phyloP scores from a whole-genome alignment of 1,284 basidiomycete species.

The Ustilago lituana region DNA sequence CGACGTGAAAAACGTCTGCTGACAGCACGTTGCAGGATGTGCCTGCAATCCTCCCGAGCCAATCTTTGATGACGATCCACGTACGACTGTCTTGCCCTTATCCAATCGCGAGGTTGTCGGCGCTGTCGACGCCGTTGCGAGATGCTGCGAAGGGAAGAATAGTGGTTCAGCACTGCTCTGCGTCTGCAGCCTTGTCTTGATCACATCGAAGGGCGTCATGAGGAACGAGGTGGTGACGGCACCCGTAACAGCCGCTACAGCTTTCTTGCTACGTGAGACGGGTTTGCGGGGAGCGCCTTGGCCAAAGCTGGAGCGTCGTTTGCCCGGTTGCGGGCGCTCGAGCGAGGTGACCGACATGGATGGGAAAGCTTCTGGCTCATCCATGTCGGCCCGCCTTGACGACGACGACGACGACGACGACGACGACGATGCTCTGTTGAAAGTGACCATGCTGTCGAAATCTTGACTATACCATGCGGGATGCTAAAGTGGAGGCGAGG shows the following conservation, averaged over 20 bases:
- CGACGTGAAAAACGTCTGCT: constrained; percentile 66
- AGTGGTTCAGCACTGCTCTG: constrained; percentile 69
- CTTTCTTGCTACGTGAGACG: constrained; percentile 73
- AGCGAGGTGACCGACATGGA: constrained; percentile 37
- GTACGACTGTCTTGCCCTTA: constrained; percentile 20
- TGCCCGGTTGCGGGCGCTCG: constrained; percentile 15
- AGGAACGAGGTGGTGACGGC: constrained; percentile 83
- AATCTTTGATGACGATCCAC: constrained; percentile 1
- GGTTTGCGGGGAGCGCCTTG: constrained; percentile 38
- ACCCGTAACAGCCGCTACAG: constrained; percentile 81
- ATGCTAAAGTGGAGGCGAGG: constrained; percentile 12
- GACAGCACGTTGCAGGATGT: constrained; percentile 64
- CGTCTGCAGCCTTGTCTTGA: constrained; percentile 90
- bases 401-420: too few relatives aligned
- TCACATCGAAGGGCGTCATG: constrained; percentile 93
- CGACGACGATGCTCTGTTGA: too few relatives aligned
- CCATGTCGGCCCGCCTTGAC: constrained; percentile 2
- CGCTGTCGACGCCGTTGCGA: constrained; percentile 15
- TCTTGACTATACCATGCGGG: too few relatives aligned
- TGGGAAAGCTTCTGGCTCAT: constrained; percentile 38
- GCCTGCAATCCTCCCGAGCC: constrained; percentile 23
- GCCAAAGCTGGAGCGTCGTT: constrained; percentile 27
- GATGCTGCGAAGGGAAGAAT: constrained; percentile 48
- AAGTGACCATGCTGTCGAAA: too few relatives aligned
- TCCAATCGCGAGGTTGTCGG: constrained; percentile 1